Conservation (phyloP, 2,329 filamentous ascomycete species). For the Cladosporium sp. region DNA sequence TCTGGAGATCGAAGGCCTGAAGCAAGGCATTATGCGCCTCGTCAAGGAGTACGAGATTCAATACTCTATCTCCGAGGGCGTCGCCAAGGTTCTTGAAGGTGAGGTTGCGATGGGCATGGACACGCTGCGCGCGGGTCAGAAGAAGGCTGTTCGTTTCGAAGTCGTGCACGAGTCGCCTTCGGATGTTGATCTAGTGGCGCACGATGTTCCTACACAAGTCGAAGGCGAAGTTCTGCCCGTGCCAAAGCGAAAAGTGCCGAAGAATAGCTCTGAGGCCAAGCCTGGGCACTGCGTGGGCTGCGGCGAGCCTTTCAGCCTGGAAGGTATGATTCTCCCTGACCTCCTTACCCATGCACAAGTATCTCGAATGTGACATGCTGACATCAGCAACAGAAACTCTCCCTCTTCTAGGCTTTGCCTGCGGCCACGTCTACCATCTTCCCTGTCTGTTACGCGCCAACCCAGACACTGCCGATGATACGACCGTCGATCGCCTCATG, state of each 20-base stretch:
- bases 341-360: not conserved
- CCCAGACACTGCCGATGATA: conserved; percentile 39
- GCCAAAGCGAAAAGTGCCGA: conserved; percentile 26
- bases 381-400: conserved; percentile 55
- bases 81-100: conserved; percentile 79
- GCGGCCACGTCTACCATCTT: conserved; percentile 79
- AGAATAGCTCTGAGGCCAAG: conserved; percentile 26
- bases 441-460: conserved; percentile 62
- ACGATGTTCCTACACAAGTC: conserved; percentile 33
- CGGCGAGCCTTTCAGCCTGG: conserved; percentile 39
- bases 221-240: conserved; percentile 28
- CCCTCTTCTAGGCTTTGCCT: conserved; percentile 76
- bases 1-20: conserved; percentile 84
- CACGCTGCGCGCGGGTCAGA: conserved; percentile 74
- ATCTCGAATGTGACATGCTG: not conserved
- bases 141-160: conserved; percentile 86
- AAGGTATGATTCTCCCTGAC: conserved; percentile 32
- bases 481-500: conserved; percentile 31
- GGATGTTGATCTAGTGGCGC: conserved; percentile 37
- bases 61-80: conserved; percentile 85
- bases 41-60: conserved; percentile 96
- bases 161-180: conserved; percentile 48
- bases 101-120: conserved; percentile 86
- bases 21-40: conserved; percentile 85
- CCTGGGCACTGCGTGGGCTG: conserved; percentile 44